A percentile compares a stretch with the other conserved stretches of the same genome.
These are phyloP conservation scores for Apiospora sp. DNA, from an alignment of 2,329 filamentous ascomycete genomes.

Conservation along the genomic window DNA sequence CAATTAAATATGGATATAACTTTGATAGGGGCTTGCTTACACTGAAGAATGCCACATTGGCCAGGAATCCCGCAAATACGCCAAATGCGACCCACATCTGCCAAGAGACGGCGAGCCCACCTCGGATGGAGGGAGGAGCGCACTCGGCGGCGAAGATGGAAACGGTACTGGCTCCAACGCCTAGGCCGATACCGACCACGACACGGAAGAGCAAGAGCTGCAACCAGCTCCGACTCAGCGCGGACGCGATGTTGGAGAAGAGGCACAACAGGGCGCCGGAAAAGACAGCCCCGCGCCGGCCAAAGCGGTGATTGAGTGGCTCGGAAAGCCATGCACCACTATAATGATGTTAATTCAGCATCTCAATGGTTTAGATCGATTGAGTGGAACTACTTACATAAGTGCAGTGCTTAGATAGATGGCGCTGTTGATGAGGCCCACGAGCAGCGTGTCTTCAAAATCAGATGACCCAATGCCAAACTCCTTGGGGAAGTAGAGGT, in stretches of 20 bases:
- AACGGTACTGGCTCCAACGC: constrained; percentile 56
- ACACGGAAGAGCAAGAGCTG: constrained; percentile 64
- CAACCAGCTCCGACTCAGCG: constrained; percentile 64
- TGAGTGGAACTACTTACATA: constrained; percentile 47
- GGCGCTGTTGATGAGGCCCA: constrained; percentile 66
- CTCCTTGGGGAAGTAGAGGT: constrained; percentile 20
- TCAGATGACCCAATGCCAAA: constrained; percentile 17
- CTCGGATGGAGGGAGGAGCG: constrained; percentile 59
- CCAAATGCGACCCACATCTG: constrained; percentile 66
- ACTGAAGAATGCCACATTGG: constrained; percentile 70
- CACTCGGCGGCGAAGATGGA: constrained; percentile 63
- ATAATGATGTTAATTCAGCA: background rate
- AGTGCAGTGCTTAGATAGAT: constrained; percentile 51
- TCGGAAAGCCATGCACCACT: constrained; percentile 69
- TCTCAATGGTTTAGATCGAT: background rate
- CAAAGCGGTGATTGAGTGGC: constrained; percentile 64
- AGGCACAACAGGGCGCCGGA: constrained; percentile 68
- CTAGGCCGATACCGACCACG: constrained; percentile 69
- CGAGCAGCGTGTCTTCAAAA: constrained; percentile 43
- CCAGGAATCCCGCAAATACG: constrained; percentile 71
- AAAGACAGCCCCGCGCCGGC: constrained; percentile 71
- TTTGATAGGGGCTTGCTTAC: constrained; percentile 27
- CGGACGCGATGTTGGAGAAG: constrained; percentile 67
- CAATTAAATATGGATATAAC: background rate
- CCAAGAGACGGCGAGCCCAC: constrained; percentile 62